A percentile compares a stretch with the other conserved stretches of the same genome.
These are phyloP conservation scores for Gliomastix tumulicola DNA, from an alignment of 2,329 filamentous ascomycete genomes.

Conservation along the genomic window DNA sequence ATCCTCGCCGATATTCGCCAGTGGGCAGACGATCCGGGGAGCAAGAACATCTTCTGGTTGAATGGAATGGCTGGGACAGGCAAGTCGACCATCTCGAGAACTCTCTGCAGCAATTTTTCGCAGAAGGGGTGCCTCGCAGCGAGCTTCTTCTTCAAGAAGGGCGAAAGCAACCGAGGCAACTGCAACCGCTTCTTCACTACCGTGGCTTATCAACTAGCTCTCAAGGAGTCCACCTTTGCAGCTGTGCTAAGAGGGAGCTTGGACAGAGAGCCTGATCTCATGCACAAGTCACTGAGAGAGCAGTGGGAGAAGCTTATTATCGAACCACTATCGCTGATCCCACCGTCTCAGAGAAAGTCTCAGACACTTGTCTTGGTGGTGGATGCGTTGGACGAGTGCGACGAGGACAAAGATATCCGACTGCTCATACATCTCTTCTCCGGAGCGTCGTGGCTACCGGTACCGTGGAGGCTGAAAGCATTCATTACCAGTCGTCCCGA, in stretches of 20 bases:
- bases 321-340: not conserved
- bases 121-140: not conserved
- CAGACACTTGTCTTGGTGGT: not conserved
- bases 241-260: no score
- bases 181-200: not conserved
- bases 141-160: constrained; percentile 8
- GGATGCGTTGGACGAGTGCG: constrained; percentile 3
- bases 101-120: not conserved
- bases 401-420: not conserved
- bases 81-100: constrained; percentile 2
- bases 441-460: not conserved
- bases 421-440: constrained; percentile 4
- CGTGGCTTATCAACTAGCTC: not conserved
- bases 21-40: not conserved
- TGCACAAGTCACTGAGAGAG: not conserved
- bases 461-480: constrained; percentile 15
- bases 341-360: no score
- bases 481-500: constrained; percentile 32
- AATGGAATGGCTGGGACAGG: constrained; percentile 3
- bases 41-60: constrained; percentile 1
- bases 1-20: not conserved
- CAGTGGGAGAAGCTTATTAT: constrained; percentile 6
- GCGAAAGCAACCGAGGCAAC: constrained; percentile 1
- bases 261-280: not conserved
- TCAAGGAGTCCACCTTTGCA: no score